Evolutionary conservation across 2,329 filamentous ascomycete genomes (phyloP).

Genomic region (Aspergillus alliaceus): DNA sequence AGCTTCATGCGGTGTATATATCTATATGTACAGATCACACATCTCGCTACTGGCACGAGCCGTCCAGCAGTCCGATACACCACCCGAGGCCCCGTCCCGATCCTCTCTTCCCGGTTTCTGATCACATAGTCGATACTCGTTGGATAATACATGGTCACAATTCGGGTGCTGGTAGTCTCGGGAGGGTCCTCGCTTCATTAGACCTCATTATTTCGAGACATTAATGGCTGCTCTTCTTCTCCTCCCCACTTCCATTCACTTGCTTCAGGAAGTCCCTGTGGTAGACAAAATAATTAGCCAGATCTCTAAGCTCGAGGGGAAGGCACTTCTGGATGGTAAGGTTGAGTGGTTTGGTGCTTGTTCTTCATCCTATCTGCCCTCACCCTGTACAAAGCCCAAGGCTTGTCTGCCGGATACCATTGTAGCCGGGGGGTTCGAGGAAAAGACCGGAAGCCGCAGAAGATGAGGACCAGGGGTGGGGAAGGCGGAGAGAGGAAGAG

Average conservation of each 20-base stretch:
- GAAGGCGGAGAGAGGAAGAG: background rate
- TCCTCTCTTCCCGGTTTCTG: background rate
- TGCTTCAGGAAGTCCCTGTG: conserved; percentile 53
- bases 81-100: conserved; percentile 4
- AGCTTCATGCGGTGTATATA: conserved; percentile 22
- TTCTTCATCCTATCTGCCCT: too few species aligned
- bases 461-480: too few species aligned
- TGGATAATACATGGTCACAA: background rate
- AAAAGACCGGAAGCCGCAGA: too few species aligned
- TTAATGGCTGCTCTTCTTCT: conserved; percentile 47
- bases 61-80: conserved; percentile 4
- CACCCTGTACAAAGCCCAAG: too few species aligned
- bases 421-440: too few species aligned
- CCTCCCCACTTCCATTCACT: conserved; percentile 43
- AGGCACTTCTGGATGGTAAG: too few species aligned
- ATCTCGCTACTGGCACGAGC: conserved; percentile 6
- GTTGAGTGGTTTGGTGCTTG: too few species aligned
- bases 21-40: conserved; percentile 31
- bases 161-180: background rate
- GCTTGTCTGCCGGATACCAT: too few species aligned
- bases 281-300: background rate
- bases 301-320: background rate
- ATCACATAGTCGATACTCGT: background rate
- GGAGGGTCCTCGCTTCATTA: conserved; percentile 11
- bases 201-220: conserved; percentile 1